Evolutionary conservation across 495 filamentous ascomycete species (phyloP).

Genomic region (Daldinia childiae): DNA sequence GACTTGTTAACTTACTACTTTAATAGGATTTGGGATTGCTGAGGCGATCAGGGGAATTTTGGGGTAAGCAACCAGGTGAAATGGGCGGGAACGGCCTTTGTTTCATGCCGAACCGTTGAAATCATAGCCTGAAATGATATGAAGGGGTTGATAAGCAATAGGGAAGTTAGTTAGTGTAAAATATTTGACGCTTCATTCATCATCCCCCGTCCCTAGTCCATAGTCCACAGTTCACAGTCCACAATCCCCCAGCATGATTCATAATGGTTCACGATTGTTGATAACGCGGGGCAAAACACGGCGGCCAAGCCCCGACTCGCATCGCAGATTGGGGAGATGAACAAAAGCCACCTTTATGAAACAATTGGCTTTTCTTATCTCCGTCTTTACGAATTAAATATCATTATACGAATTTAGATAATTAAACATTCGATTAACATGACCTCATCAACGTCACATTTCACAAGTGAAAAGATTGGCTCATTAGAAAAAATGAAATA

Average conservation of each 20-base stretch:
- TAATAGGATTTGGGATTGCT: constrained; percentile 18
- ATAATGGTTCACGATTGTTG: not conserved
- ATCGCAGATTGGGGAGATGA: not conserved
- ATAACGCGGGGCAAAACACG: constrained; percentile 7
- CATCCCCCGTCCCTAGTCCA: not conserved
- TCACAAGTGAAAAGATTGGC: constrained; percentile 9
- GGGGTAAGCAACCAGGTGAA: not conserved
- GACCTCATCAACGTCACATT: constrained; percentile 7
- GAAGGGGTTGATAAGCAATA: constrained; percentile 1
- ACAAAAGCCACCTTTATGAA: not conserved
- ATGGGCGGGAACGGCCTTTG: constrained; percentile 22
- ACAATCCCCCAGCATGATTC: constrained; percentile 1
- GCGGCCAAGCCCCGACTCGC: constrained; percentile 3
- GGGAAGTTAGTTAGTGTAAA: not conserved
- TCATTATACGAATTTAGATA: not conserved
- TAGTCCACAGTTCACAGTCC: too few relatives aligned
- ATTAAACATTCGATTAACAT: constrained; percentile 10
- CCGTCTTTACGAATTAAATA: too few relatives aligned
- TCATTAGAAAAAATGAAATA: not conserved
- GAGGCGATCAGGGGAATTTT: constrained; percentile 23
- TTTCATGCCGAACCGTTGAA: constrained; percentile 15
- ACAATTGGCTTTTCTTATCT: not conserved
- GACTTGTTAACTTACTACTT: constrained; percentile 6
- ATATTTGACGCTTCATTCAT: not conserved
- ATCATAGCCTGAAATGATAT: not conserved